Evolutionary conservation across 2,329 filamentous ascomycete genomes (phyloP).

Genomic region (Talaromyces sp.): DNA sequence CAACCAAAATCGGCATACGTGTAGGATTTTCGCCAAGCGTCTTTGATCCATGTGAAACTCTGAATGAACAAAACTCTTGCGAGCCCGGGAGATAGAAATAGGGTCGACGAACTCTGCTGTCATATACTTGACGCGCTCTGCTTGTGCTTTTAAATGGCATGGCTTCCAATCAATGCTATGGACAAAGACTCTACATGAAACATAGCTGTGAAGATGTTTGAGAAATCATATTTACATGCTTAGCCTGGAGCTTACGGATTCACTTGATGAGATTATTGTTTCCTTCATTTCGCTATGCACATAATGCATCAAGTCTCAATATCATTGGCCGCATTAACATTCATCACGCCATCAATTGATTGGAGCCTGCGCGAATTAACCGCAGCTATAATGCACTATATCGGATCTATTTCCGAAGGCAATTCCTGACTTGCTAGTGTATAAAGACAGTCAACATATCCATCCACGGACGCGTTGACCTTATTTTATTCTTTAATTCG

Average conservation of each 20-base stretch:
- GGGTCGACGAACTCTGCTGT: neutral
- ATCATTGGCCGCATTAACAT: neutral
- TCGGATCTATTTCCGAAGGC: too few species aligned
- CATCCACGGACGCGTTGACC: neutral
- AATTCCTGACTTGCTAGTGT: neutral
- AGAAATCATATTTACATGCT: neutral
- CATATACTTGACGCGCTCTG: neutral
- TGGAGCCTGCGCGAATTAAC: too few species aligned
- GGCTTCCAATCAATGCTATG: neutral
- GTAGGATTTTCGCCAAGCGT: neutral
- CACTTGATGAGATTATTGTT: neutral
- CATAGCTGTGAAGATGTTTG: neutral
- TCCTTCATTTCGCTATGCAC: neutral
- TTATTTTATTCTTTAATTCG: neutral
- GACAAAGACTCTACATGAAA: neutral
- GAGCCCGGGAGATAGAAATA: neutral
- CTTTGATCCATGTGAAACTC: neutral
- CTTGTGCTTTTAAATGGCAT: neutral
- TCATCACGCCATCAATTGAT: neutral
- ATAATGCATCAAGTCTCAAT: neutral
- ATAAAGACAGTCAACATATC: neutral
- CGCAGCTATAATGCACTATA: neutral
- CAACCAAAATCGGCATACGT: neutral
- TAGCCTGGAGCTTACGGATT: neutral
- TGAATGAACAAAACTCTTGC: neutral